Base-by-base conservation (phyloP, 345 rosid genomes). In the Euclidium syriacum region DNA sequence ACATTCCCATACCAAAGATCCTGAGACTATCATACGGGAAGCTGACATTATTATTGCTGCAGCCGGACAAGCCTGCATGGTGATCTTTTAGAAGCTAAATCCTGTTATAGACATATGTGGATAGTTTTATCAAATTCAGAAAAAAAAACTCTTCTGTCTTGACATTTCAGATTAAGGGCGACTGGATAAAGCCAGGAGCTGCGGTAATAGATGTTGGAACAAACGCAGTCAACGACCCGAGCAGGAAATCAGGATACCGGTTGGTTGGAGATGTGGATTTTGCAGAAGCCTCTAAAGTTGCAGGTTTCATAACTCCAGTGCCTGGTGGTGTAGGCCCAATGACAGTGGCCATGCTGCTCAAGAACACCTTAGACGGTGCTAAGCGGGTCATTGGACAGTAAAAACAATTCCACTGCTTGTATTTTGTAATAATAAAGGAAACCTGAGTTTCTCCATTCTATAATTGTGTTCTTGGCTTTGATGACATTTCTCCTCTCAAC, bases 311-410 rank as follows among this genome's bases (percentile, higher is more conserved):
- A 52, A 88, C 95, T 17, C 96, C 98, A 4, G 98, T 91, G 42
- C 98, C 98, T 0, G 98, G 98, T 40, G 98, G 98, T 34, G 95
- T 91, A 1, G 98, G 96, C 38, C 98, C 98, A 10, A 92, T 92
- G 95, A 92, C 95, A 1, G 96, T 92, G 7, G 89, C 95, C 1
- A 88, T 92, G 96, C 87, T 92, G 48, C 86, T 92, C 49, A 80
- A 68, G 73, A 88, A 88, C 71, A 86, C 96, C 12, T 63, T 92
- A 65, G 96, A 86, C 46, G 85, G 91, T 40, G 96, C 95, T 23
- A 91, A 83, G 74, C 81, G 84, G 26, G 85, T 62, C 41, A 76
- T 86, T 10, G 73, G 65, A 73, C 68, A 77, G 62, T 81, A 72
- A 77, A 32, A 17, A n/a, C n/a, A 9, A 24, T 25, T 16, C 38